These are phyloP conservation scores for Schizothecium vesticola DNA, from an alignment of 495 filamentous ascomycete genomes.

Conservation along the genomic window DNA sequence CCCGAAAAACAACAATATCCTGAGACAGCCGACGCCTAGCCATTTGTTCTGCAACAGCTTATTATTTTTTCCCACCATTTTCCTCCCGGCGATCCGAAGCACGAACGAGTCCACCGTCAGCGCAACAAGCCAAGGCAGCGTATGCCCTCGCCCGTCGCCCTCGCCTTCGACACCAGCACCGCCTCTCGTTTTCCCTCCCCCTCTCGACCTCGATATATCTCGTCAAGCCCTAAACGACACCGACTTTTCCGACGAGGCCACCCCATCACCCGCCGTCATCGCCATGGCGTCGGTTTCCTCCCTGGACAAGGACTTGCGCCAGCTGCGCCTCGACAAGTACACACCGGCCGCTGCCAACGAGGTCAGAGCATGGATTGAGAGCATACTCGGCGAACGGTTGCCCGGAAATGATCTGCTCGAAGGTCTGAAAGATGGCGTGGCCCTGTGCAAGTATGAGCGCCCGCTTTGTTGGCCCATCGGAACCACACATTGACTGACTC, in stretches of 20 bases:
- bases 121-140: not conserved
- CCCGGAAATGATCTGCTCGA: constrained; percentile 73
- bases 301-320: constrained; percentile 92
- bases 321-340: constrained; percentile 86
- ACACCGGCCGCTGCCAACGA: constrained; percentile 88
- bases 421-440: constrained; percentile 79
- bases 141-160: not conserved
- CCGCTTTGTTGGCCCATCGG: not conserved
- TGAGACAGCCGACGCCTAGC: not conserved
- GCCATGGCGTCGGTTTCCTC: constrained; percentile 91
- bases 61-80: not conserved
- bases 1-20: not conserved
- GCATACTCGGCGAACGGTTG: constrained; percentile 66
- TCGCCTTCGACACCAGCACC: constrained; percentile 1
- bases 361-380: constrained; percentile 81
- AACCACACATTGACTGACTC: not conserved
- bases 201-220: not conserved
- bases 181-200: not conserved
- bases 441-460: constrained; percentile 75
- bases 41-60: not conserved
- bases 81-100: not conserved
- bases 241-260: not conserved
- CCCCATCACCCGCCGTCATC: not conserved
- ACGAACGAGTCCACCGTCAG: too few relatives aligned
- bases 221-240: not conserved